These are phyloP conservation scores for Rhizopogon rudus DNA, from an alignment of 768 basidiomycete genomes.

Conservation along the genomic window DNA sequence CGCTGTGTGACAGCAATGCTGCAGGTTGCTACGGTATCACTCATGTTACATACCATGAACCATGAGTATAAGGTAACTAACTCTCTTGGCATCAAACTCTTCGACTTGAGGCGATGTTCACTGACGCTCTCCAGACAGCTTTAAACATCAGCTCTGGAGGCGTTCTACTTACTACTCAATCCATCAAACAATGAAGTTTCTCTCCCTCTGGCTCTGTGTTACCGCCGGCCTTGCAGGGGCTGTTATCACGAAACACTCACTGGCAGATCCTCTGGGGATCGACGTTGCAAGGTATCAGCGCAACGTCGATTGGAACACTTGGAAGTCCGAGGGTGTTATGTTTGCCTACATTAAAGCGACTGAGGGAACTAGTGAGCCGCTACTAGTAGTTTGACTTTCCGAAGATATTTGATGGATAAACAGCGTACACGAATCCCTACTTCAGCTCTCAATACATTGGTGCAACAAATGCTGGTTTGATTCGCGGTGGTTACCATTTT, in stretches of 20 bases:
- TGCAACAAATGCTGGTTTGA: conserved; percentile 27
- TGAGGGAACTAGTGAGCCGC: conserved; percentile 42
- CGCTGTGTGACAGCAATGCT: too few species aligned
- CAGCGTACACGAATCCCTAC: conserved; percentile 25
- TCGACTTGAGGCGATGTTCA: not conserved
- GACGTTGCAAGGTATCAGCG: conserved; percentile 47
- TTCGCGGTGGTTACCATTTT: conserved; percentile 34
- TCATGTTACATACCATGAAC: too few species aligned
- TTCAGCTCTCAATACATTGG: conserved; percentile 38
- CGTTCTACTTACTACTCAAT: not conserved
- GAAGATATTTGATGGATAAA: not conserved
- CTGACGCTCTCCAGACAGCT: not conserved
- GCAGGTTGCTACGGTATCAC: too few species aligned
- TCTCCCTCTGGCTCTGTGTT: not conserved
- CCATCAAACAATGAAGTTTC: not conserved
- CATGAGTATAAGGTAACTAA: too few species aligned
- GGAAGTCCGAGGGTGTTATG: conserved; percentile 41
- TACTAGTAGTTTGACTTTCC: not conserved
- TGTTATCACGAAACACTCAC: conserved; percentile 25
- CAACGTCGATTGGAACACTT: conserved; percentile 42
- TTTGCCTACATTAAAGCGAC: conserved; percentile 61
- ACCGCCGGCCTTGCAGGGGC: conserved; percentile 7
- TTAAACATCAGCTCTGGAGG: too few species aligned
- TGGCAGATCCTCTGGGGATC: conserved; percentile 36
- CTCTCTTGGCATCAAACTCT: not conserved